Percentiles rank a stretch among this genome's conserved stretches.
Evolutionary conservation across 805 yeast species (phyloP).

Genomic region (Lipomyces sp.): DNA sequence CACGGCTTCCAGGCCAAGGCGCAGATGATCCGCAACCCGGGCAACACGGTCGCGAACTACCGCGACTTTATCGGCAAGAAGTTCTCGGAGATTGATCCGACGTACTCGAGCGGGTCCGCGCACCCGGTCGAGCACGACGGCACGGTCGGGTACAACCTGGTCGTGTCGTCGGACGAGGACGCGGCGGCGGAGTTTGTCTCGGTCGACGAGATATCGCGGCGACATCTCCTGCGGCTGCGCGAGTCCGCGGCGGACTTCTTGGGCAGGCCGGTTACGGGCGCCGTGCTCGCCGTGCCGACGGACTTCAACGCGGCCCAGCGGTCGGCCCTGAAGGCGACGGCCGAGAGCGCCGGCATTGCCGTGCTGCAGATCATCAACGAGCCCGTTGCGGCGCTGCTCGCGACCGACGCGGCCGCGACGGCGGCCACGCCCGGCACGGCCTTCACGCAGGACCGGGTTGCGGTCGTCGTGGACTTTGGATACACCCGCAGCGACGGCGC

Average conservation of each 20-base stretch:
- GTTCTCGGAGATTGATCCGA: slow-evolving; percentile 65
- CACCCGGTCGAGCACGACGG: slow-evolving; percentile 51
- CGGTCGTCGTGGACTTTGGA: slow-evolving; percentile 94
- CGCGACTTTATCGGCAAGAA: slow-evolving; percentile 85
- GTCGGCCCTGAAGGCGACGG: slow-evolving; percentile 55
- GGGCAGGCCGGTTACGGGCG: slow-evolving; percentile 76
- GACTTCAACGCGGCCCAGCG: slow-evolving; percentile 75
- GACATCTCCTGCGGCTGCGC: slow-evolving; percentile 80
- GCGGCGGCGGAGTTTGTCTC: slow-evolving; percentile 54
- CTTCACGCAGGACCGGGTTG: slow-evolving; percentile 58
- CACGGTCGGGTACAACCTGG: slow-evolving; percentile 22
- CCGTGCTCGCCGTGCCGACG: slow-evolving; percentile 87
- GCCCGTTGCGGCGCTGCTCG: slow-evolving; percentile 86
- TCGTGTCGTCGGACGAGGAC: slow-evolving; percentile 40
- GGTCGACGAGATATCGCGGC: slow-evolving; percentile 72
- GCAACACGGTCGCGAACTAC: slow-evolving; percentile 82
- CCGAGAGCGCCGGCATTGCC: slow-evolving; percentile 68
- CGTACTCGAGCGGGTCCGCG: slow-evolving; percentile 62
- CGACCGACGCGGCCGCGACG: slow-evolving; percentile 69
- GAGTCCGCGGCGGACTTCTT: slow-evolving; percentile 89
- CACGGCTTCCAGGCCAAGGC: slow-evolving; percentile 96
- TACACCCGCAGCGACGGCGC: slow-evolving; percentile 96
- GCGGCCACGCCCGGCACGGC: slow-evolving; percentile 16
- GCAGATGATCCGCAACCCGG: slow-evolving; percentile 86
- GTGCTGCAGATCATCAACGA: slow-evolving; percentile 87